Percentiles rank a stretch among this genome's conserved stretches.
These are phyloP conservation scores for Chenopodium formosanum DNA, from an alignment of 148 eudicot genomes.

Conservation along the genomic window DNA sequence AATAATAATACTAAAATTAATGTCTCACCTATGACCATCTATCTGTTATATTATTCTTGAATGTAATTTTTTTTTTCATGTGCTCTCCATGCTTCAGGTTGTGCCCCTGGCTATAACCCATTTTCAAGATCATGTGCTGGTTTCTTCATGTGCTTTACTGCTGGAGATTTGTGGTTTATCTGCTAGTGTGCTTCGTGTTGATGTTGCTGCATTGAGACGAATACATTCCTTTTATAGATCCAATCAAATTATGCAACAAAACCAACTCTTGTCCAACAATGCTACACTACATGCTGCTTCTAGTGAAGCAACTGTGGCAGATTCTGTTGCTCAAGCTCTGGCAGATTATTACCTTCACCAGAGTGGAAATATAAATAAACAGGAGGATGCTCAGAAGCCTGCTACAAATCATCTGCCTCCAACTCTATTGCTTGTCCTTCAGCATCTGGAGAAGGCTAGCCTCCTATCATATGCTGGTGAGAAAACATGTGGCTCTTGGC, in stretches of 20 bases:
- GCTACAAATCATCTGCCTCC: constrained; percentile 41
- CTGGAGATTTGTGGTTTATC: constrained; percentile 92
- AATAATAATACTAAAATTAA: neutral
- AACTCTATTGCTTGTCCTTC: constrained; percentile 75
- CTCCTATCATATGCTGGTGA: constrained; percentile 52
- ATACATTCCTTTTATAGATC: constrained; percentile 77
- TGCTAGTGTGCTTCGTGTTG: constrained; percentile 69
- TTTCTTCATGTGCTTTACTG: constrained; percentile 89
- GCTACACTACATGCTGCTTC: constrained; percentile 45
- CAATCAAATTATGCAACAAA: constrained; percentile 47
- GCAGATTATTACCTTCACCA: constrained; percentile 78
- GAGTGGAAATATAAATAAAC: constrained; percentile 36
- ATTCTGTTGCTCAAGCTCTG: constrained; percentile 85
- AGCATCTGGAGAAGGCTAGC: constrained; percentile 88
- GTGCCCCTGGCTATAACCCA: constrained; percentile 85
- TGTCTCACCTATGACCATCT: neutral
- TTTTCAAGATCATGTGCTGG: constrained; percentile 77
- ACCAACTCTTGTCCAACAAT: constrained; percentile 48
- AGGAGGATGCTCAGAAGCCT: constrained; percentile 37
- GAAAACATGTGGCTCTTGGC: constrained; percentile 88
- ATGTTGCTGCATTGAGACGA: constrained; percentile 77
- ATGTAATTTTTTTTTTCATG: neutral
- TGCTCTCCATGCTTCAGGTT: constrained; percentile 48
- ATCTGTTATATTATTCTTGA: neutral
- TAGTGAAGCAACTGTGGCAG: constrained; percentile 60